Base-by-base conservation (phyloP, 1,284 basidiomycete genomes). In the Uromyces viciae-fabae region DNA sequence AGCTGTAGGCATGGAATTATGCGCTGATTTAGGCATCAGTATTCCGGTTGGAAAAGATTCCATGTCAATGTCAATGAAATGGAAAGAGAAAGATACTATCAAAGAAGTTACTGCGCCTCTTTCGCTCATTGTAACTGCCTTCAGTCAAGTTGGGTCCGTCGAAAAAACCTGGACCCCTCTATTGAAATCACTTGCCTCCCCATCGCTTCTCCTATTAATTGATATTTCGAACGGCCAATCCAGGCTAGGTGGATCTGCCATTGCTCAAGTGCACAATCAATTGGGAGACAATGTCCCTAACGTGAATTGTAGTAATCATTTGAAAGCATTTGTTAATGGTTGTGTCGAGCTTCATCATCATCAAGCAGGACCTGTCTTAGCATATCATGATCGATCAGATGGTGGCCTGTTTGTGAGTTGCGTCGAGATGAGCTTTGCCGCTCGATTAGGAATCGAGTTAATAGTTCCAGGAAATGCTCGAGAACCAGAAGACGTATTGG, bases 31-130 rank as follows among this genome's bases (percentile, higher is more conserved):
- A 17, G 95, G 96, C 15, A 88, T 99, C 31, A 93, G 94, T 33
- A 94, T 99, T 74, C 97, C 96, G 0, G 96, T 99, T 46, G 96
- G 97, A 42, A 99, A 99, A 87, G 96, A 99, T 87, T 98, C 95
- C 2, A 98, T 99, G 97, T 95, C 94, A 43, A 99, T 99, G 96
- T 92, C 93, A 82, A 99, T 98, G 96, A 92, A 91, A 84, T 99
- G 96, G 96, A 83, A 87, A 31, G 86, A 92, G 38, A 88, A 88
- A 9, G 89, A 88, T 33, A 77, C 83, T n/a, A 62, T 36, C 22
- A 82, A 83, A 62, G 91, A 95, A 84, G 93, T 99, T 81, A 95
- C 91, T 60, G 90, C 96, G 3, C 97, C 96, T 2, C 87, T 98
- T 72, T 97, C 95, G 31, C 88, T 97, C 83, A 94, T 98, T 85